phyloP scores from a whole-genome alignment of 352 stramenopile species.

The Phytopythium ostracodes region DNA sequence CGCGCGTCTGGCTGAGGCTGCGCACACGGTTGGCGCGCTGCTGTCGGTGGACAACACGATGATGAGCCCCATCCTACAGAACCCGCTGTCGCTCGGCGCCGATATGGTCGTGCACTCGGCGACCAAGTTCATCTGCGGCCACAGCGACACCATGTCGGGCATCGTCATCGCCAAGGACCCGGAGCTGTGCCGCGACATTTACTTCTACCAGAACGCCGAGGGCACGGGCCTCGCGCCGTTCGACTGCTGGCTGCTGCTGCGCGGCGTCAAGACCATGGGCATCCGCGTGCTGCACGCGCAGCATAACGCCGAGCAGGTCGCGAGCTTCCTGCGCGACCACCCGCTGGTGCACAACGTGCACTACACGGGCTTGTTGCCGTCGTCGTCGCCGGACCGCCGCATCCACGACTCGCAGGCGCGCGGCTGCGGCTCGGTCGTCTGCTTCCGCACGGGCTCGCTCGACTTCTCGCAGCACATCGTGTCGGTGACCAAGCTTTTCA shows the following conservation, averaged over 20 bases:
- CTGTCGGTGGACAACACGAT: slow-evolving; percentile 97
- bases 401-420: slow-evolving; percentile 86
- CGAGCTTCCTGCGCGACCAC: slow-evolving; percentile 87
- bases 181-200: slow-evolving; percentile 77
- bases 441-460: slow-evolving; percentile 86
- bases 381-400: slow-evolving; percentile 50
- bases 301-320: slow-evolving; percentile 89
- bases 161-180: slow-evolving; percentile 87
- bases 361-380: slow-evolving; percentile 89
- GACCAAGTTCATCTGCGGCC: slow-evolving; percentile 98
- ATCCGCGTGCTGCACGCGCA: slow-evolving; percentile 78
- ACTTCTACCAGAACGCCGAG: slow-evolving; percentile 90
- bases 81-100: slow-evolving; percentile 90
- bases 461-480: slow-evolving; percentile 89
- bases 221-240: slow-evolving; percentile 88
- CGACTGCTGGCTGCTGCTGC: slow-evolving; percentile 86
- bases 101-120: slow-evolving; percentile 96
- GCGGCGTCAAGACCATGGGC: slow-evolving; percentile 90
- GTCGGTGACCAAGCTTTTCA: slow-evolving; percentile 91
- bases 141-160: slow-evolving; percentile 96
- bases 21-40: slow-evolving; percentile 75
- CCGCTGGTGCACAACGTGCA: slow-evolving; percentile 78
- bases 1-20: slow-evolving; percentile 60
- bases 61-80: slow-evolving; percentile 94
- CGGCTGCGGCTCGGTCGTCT: slow-evolving; percentile 87